Conservation (phyloP, 78 protist genomes). For the Dictyostelium citrinum region DNA sequence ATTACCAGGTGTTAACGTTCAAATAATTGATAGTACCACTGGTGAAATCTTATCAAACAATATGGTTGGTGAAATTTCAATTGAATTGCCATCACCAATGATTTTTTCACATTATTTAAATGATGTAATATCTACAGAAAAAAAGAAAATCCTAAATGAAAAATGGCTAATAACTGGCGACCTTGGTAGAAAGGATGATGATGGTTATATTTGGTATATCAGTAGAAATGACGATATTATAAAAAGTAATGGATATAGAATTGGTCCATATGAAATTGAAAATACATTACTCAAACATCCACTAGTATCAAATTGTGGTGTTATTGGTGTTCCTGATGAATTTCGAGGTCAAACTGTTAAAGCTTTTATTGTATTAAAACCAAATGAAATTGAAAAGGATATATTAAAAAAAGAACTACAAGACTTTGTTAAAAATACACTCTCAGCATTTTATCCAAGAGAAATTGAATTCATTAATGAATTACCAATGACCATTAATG, state of each 20-base stretch:
- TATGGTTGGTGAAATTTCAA: constrained; percentile 11
- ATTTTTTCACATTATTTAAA: neutral
- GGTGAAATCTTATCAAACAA: constrained; percentile 1
- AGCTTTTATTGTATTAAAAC: constrained; percentile 45
- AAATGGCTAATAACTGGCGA: constrained; percentile 49
- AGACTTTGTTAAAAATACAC: neutral
- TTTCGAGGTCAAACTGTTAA: constrained; percentile 29
- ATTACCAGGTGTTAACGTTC: constrained; percentile 23
- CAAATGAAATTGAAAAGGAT: too few species aligned
- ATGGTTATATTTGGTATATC: constrained; percentile 37
- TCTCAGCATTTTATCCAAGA: constrained; percentile 42
- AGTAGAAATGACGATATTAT: constrained; percentile 57
- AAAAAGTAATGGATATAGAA: constrained; percentile 24
- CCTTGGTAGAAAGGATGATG: neutral
- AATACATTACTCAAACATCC: neutral
- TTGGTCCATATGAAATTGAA: constrained; percentile 66
- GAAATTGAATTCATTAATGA: constrained; percentile 23
- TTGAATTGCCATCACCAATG: constrained; percentile 12
- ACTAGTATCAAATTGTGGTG: constrained; percentile 14
- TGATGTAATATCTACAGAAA: neutral
- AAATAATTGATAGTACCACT: neutral
- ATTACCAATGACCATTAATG: constrained; percentile 48
- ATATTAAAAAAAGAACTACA: constrained; percentile 12
- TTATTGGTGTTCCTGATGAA: constrained; percentile 34
- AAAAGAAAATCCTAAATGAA: neutral